A percentile compares a stretch with the other conserved stretches of the same genome.
Evolutionary conservation across 1,284 basidiomycete species (phyloP).

Genomic region (Schizopora paradoxa): DNA sequence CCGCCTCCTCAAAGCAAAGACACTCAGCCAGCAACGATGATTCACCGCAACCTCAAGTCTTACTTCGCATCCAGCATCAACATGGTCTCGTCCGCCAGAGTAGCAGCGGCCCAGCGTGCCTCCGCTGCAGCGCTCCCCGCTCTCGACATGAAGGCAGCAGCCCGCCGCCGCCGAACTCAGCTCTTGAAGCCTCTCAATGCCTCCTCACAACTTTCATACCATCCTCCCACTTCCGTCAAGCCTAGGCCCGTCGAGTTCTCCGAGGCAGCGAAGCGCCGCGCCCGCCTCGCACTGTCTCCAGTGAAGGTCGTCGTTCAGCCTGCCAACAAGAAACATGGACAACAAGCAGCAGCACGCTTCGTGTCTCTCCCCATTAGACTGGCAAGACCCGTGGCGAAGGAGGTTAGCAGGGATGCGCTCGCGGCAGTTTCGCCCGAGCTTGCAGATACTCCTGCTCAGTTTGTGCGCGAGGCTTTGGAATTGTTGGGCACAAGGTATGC

Average conservation of each 20-base stretch:
- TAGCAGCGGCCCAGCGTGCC: slow-evolving; percentile 3
- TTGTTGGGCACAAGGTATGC: not conserved
- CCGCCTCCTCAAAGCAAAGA: not conserved
- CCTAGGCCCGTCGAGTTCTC: too few species aligned
- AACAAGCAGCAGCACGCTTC: too few species aligned
- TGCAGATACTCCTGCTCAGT: not conserved
- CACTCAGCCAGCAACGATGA: not conserved
- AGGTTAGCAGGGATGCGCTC: too few species aligned
- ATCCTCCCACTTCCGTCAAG: too few species aligned
- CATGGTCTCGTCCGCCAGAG: slow-evolving; percentile 11
- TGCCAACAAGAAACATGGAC: too few species aligned
- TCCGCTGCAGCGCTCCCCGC: slow-evolving; percentile 1
- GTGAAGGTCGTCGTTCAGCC: too few species aligned
- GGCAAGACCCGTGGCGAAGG: too few species aligned
- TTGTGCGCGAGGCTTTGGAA: slow-evolving; percentile 5
- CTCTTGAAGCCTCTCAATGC: too few species aligned
- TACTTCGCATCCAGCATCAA: not conserved
- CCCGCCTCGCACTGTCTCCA: too few species aligned
- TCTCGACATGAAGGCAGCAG: not conserved
- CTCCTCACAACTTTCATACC: too few species aligned
- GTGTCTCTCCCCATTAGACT: too few species aligned
- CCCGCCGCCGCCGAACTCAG: not conserved
- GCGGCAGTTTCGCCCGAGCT: slow-evolving; percentile 3
- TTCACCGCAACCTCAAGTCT: not conserved
- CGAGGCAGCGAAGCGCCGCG: too few species aligned